Evolutionary conservation across 2,329 filamentous ascomycete genomes (phyloP).

Genomic region (Zasmidium angulare): DNA sequence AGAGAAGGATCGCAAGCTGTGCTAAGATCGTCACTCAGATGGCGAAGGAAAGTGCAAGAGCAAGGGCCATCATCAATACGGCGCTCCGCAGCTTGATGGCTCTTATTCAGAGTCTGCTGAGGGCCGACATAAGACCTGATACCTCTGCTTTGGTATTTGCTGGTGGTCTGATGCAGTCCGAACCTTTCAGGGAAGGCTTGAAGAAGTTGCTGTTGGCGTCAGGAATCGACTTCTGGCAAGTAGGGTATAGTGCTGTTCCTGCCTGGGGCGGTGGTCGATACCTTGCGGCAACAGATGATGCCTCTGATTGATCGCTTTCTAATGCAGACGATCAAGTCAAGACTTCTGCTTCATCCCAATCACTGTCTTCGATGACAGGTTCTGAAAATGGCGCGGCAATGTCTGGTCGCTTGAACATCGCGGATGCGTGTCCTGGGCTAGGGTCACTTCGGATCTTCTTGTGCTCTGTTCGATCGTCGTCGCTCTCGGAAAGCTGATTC

Average conservation of each 20-base stretch:
- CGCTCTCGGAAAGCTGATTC: constrained; percentile 35
- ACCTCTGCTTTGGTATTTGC: background rate
- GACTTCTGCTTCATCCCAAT: constrained; percentile 51
- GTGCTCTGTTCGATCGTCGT: constrained; percentile 27
- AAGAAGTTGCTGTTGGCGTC: background rate
- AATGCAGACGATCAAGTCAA: constrained; percentile 32
- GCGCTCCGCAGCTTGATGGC: background rate
- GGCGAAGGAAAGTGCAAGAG: background rate
- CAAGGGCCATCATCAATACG: background rate
- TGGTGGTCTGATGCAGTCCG: background rate
- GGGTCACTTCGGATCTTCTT: constrained; percentile 22
- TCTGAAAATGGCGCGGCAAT: constrained; percentile 26
- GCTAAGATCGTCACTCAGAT: background rate
- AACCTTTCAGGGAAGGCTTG: background rate
- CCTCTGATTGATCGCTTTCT: background rate
- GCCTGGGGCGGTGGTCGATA: background rate
- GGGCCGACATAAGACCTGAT: background rate
- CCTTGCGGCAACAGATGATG: background rate
- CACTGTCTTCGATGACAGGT: constrained; percentile 55
- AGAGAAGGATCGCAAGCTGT: background rate
- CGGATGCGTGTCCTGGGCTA: constrained; percentile 9
- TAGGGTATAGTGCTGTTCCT: background rate
- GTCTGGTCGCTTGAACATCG: constrained; percentile 18
- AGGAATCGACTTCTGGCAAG: background rate
- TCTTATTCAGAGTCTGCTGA: background rate